phyloP scores from a whole-genome alignment of 345 rosid species.

The Bruguiera gymnorhiza region DNA sequence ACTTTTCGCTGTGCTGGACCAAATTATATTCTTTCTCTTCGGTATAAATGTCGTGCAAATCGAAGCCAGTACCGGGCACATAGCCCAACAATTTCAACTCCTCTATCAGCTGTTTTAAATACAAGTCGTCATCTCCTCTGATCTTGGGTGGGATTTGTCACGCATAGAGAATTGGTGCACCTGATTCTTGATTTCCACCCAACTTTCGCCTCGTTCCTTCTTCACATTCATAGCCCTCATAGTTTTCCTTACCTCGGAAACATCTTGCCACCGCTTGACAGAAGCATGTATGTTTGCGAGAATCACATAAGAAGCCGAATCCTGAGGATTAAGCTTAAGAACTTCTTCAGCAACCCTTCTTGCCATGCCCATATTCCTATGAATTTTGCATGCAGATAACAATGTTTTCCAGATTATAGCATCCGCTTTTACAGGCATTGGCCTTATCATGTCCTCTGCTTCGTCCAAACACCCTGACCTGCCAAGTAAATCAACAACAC shows the following conservation, averaged over 20 bases:
- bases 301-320: slow-evolving; percentile 67
- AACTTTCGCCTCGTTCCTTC: slow-evolving; percentile 79
- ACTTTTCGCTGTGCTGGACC: slow-evolving; percentile 70
- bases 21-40: slow-evolving; percentile 73
- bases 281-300: slow-evolving; percentile 66
- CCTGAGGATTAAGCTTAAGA: slow-evolving; percentile 54
- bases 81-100: slow-evolving; percentile 72
- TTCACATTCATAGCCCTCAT: slow-evolving; percentile 65
- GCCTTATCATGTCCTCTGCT: slow-evolving; percentile 62
- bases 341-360: slow-evolving; percentile 51
- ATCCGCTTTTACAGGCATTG: slow-evolving; percentile 63
- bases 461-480: slow-evolving; percentile 58
- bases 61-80: slow-evolving; percentile 49
- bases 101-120: slow-evolving; percentile 48
- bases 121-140: slow-evolving; percentile 53
- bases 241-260: slow-evolving; percentile 54
- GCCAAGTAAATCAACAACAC: slow-evolving; percentile 71
- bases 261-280: slow-evolving; percentile 58
- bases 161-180: slow-evolving; percentile 58
- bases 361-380: slow-evolving; percentile 60
- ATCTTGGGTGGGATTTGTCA: slow-evolving; percentile 56
- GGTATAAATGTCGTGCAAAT: slow-evolving; percentile 66
- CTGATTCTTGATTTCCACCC: slow-evolving; percentile 64
- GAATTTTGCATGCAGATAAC: slow-evolving; percentile 65
- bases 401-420: slow-evolving; percentile 69